Evolutionary conservation across 257 asterid genomes (phyloP), one percentile per base, ranked within the genome.

Genomic region (Nicotiana knightiana): DNA sequence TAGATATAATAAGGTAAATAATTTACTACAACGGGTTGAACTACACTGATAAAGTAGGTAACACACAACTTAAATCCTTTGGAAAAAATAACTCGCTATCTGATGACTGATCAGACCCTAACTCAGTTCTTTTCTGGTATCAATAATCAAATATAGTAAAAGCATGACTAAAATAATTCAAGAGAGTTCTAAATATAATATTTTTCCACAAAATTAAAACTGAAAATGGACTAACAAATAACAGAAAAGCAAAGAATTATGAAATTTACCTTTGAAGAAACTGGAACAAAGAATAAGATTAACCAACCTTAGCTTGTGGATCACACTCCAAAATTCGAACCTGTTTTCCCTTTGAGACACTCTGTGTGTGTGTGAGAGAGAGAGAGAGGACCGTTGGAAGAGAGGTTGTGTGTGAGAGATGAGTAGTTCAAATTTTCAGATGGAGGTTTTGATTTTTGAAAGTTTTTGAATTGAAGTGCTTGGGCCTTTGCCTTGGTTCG

Each of bases 391-490:
- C 43, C 43, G 43, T 37, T 48, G 18, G 39, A 43, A 76, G 7
- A 10, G 59, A 43, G 59, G 30, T 37, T 7, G 24, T 6, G 55
- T 35, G 39, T 21, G 67, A 48, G 75, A 75, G 64, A 21, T 55
- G 2, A 12, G 35, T 12, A 18, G 18, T 65, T 80, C 83, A 81
- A 66, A 37, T 61, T 82, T 64, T 64, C 81, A 53, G 67, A 70
- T 58, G 63, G 84, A 62, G 82, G 82, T 86, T 76, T 79, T 59
- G 76, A 17, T 67, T 81, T 71, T 46, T 13, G 21, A 46, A 71
- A 1, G 4, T 43, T 39, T 68, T 89, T 43, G 43, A 87, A 87
- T 85, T 86, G 13, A 66, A 80, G 35, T 26, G 21, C n/a, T 16
- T 58, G 70, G 81, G 70, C 81, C 70, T 30, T 39, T 9, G 54